phyloP scores from a whole-genome alignment of 1,139 yeast genomes.

The Yamadazyma buinensis region DNA sequence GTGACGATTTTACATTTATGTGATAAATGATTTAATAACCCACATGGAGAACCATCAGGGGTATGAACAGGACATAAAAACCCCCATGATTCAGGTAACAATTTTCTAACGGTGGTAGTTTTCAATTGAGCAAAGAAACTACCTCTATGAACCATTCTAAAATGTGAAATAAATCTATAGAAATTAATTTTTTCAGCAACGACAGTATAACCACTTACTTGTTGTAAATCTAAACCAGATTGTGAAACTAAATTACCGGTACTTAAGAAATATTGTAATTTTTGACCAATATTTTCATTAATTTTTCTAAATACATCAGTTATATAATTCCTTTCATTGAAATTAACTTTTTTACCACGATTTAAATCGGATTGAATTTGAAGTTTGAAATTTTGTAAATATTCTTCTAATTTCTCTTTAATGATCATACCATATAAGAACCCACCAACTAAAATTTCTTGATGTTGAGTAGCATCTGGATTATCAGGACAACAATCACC shows the following conservation, averaged over 20 bases:
- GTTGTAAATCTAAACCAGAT: constrained; percentile 96
- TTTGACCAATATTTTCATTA: constrained; percentile 92
- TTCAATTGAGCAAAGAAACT: constrained; percentile 97
- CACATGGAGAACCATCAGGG: constrained; percentile 99
- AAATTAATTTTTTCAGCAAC: constrained; percentile 98
- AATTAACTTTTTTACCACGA: constrained; percentile 80
- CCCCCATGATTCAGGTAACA: constrained; percentile 98
- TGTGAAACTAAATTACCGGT: constrained; percentile 88
- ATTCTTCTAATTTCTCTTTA: constrained; percentile 95
- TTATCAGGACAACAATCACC: constrained; percentile 97
- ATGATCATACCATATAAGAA: constrained; percentile 94
- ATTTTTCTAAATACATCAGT: constrained; percentile 72
- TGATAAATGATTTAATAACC: constrained; percentile 92
- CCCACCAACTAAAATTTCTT: constrained; percentile 93
- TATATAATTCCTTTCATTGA: constrained; percentile 80
- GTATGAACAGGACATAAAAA: constrained; percentile 98
- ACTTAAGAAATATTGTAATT: constrained; percentile 87
- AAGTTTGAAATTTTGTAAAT: constrained; percentile 64
- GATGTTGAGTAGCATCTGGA: constrained; percentile 99
- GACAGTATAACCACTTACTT: constrained; percentile 96
- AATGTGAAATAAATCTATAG: constrained; percentile 94
- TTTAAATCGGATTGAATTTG: constrained; percentile 80
- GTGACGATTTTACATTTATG: constrained; percentile 92
- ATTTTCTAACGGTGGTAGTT: constrained; percentile 94
- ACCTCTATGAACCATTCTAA: constrained; percentile 99